These are phyloP conservation scores for Thermomucor indicae-seudaticae DNA, from an alignment of 371 early-diverging fungal species.

Conservation along the genomic window DNA sequence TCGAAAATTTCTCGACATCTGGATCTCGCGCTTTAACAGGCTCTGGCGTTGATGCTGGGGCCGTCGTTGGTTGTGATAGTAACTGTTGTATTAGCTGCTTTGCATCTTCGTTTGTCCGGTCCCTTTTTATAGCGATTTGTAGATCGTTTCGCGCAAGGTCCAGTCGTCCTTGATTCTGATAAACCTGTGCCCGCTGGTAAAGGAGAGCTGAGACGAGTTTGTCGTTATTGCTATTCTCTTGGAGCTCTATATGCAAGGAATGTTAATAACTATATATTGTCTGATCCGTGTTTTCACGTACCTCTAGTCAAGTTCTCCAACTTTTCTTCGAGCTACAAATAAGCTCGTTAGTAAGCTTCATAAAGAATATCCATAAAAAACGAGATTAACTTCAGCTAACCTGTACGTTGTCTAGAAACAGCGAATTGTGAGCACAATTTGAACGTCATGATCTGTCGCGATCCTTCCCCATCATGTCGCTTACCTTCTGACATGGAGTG, in stretches of 20 bases:
- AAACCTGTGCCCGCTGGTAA: conserved; percentile 31
- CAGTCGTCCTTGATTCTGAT: conserved; percentile 20
- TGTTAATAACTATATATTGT: background rate
- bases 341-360: too few species aligned
- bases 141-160: conserved; percentile 36
- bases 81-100: conserved; percentile 21
- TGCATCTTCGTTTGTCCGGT: conserved; percentile 28
- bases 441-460: too few species aligned
- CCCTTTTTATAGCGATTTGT: conserved; percentile 28
- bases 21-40: conserved; percentile 6
- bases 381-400: too few species aligned
- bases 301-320: background rate
- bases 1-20: conserved; percentile 13
- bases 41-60: background rate
- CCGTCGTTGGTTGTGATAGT: background rate
- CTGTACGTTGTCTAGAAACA: too few species aligned
- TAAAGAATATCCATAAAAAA: too few species aligned
- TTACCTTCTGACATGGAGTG: background rate
- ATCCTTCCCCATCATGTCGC: background rate
- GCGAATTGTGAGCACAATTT: too few species aligned
- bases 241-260: conserved; percentile 8
- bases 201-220: conserved; percentile 13
- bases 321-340: background rate
- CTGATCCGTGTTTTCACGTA: background rate
- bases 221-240: conserved; percentile 11